Percentiles rank a stretch among this genome's conserved stretches.
Evolutionary conservation across 305 asterid genomes (phyloP).

Genomic region (Rubia peregrina): DNA sequence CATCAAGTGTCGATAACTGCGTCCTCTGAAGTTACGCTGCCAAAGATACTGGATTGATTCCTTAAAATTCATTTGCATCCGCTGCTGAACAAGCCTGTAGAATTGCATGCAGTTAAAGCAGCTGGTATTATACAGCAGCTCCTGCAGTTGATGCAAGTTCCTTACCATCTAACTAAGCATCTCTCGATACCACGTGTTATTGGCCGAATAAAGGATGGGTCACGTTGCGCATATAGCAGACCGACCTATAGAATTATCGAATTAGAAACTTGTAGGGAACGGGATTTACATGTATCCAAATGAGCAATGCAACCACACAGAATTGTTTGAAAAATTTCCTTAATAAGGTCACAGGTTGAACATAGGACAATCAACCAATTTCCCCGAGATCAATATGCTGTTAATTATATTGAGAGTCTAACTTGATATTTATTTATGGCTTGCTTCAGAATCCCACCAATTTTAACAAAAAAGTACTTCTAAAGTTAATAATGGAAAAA

Average conservation of each 20-base stretch:
- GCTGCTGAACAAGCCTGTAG: slow-evolving; percentile 88
- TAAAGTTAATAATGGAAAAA: not conserved
- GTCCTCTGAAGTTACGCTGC: slow-evolving; percentile 80
- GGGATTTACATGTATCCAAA: not conserved
- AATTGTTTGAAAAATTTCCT: not conserved
- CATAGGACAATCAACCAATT: not conserved
- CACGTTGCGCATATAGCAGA: slow-evolving; percentile 76
- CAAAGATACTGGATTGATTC: slow-evolving; percentile 44
- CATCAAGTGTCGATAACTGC: slow-evolving; percentile 89
- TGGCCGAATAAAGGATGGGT: slow-evolving; percentile 83
- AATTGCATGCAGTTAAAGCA: slow-evolving; percentile 23
- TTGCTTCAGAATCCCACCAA: not conserved
- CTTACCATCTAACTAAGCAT: slow-evolving; percentile 96
- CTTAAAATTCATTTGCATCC: slow-evolving; percentile 39
- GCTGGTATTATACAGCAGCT: slow-evolving; percentile 15
- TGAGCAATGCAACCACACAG: not conserved
- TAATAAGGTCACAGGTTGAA: not conserved
- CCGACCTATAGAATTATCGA: slow-evolving; percentile 51
- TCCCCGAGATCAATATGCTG: not conserved
- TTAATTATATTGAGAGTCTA: not conserved
- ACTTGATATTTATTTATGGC: not conserved
- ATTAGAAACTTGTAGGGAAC: not conserved
- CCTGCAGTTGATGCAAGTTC: slow-evolving; percentile 12
- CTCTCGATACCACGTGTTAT: slow-evolving; percentile 78
- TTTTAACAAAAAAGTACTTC: not conserved